A percentile compares a stretch with the other conserved stretches of the same genome.
phyloP scores from a whole-genome alignment of 73 alveolate genomes.

The Tetrahymena elliotti region DNA sequence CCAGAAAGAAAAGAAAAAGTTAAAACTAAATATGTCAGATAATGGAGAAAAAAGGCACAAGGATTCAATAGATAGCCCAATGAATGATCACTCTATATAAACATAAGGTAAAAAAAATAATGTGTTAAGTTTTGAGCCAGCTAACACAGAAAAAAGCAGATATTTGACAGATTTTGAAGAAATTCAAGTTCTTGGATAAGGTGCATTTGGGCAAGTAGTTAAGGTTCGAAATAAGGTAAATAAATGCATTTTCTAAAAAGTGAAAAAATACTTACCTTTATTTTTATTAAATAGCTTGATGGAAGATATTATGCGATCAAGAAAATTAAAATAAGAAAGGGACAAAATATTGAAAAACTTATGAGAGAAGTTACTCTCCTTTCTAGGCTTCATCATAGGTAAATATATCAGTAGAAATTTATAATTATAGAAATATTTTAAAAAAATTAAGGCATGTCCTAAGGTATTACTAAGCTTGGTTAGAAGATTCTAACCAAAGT shows the following conservation, averaged over 20 bases:
- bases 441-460: not conserved
- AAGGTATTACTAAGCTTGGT: slow-evolving; percentile 38
- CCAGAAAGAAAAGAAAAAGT: not conserved
- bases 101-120: not conserved
- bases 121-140: not conserved
- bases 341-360: slow-evolving; percentile 13
- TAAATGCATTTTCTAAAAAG: not conserved
- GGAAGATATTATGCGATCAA: slow-evolving; percentile 40
- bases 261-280: not conserved
- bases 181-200: slow-evolving; percentile 19
- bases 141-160: slow-evolving; percentile 4
- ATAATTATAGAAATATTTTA: not conserved
- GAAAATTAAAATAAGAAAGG: slow-evolving; percentile 25
- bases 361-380: slow-evolving; percentile 40
- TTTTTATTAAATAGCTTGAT: slow-evolving; percentile 1
- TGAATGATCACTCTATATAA: not conserved
- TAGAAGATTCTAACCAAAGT: slow-evolving; percentile 18
- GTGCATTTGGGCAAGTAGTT: slow-evolving; percentile 42
- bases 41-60: not conserved
- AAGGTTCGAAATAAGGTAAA: slow-evolving; percentile 21
- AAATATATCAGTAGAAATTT: not conserved
- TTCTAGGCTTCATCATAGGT: slow-evolving; percentile 29
- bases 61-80: not conserved
- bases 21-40: not conserved
- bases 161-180: slow-evolving; percentile 35